Base-by-base conservation (phyloP, 75 land plant species). In the Picea glauca region DNA sequence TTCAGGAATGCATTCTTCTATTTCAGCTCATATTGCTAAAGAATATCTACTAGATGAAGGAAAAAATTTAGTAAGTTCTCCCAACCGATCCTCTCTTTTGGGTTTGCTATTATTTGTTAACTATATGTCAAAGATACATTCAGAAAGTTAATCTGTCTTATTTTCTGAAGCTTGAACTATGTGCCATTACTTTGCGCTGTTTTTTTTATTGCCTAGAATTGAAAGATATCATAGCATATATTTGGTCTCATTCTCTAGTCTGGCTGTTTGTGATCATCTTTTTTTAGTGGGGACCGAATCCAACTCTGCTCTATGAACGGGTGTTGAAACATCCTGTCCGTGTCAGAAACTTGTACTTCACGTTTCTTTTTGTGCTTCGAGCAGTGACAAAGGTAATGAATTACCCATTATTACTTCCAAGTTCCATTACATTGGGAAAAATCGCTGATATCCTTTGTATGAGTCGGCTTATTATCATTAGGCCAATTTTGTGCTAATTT, bases 1-100 rank as follows among this genome's bases (percentile, higher is more conserved):
- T 31, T 86, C 88, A 30, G 88, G 88, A 23, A 30, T 86, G 14
- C 88, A 86, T 57, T 81, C 88, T 5, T 86, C 88, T 43, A 84
- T 86, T 32, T 80, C 88, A 66, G 78, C 78, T 60, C 88, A 86
- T 66, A 86, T 86, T 73, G 88, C 88, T 20, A 70, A 62, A 21
- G 88, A 86, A 46, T 86, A 86, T 75, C 76, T 86, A 46, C 62
- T 86, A 57, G 87, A 86, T 60, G 87, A 84, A 81, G 38, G 64
- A 0, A 74, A 56, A 17, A 78, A 72, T 72, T 7, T 40, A 72
- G 82, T 81, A 38, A 33, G 81, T 78, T 75, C 21, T 70, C 46
- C 43, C n/a, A 9, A n/a, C 54, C 2, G 74, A 1, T 70, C 6
- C 74, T 6, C 50, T 70, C n/a, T 63, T 40, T 70, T 43, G 23